A percentile compares a stretch with the other conserved stretches of the same genome.
Evolutionary conservation across 441 rosid species (phyloP).

Genomic region (Adansonia rubrostipa): DNA sequence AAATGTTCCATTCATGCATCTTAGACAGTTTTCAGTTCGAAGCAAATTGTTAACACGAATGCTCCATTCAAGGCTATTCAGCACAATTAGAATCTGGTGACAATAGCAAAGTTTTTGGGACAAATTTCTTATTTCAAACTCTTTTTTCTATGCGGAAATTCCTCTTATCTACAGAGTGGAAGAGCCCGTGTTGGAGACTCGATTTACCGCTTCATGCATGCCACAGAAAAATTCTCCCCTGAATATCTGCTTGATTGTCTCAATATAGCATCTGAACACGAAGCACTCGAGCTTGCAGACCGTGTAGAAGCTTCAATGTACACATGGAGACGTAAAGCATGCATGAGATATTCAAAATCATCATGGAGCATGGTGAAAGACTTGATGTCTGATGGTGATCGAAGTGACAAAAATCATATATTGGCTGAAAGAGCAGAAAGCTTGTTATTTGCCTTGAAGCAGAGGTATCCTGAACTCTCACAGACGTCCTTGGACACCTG

Average conservation of each 20-base stretch:
- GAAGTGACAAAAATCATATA: constrained; percentile 61
- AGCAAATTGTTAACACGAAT: too few species aligned
- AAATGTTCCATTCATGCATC: neutral
- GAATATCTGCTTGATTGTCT: constrained; percentile 60
- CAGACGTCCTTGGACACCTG: constrained; percentile 73
- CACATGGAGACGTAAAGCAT: constrained; percentile 77
- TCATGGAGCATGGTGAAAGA: constrained; percentile 77
- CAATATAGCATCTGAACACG: constrained; percentile 63
- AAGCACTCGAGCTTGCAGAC: constrained; percentile 72
- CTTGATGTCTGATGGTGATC: constrained; percentile 52
- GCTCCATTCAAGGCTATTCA: too few species aligned
- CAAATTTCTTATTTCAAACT: constrained; percentile 6
- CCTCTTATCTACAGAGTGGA: constrained; percentile 48
- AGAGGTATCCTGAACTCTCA: constrained; percentile 68
- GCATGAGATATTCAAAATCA: constrained; percentile 56
- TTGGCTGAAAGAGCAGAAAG: constrained; percentile 71
- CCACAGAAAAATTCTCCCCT: constrained; percentile 57
- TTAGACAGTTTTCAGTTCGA: neutral
- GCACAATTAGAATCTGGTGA: neutral
- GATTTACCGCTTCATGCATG: constrained; percentile 57
- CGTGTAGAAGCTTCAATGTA: constrained; percentile 68
- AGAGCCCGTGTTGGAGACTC: constrained; percentile 65
- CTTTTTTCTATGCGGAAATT: neutral
- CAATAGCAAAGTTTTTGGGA: neutral
- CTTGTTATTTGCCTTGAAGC: constrained; percentile 64